Evolutionary conservation across 2,329 filamentous ascomycete species (phyloP), one percentile per base, ranked within the genome.

Genomic region (Colletotrichum sp.): DNA sequence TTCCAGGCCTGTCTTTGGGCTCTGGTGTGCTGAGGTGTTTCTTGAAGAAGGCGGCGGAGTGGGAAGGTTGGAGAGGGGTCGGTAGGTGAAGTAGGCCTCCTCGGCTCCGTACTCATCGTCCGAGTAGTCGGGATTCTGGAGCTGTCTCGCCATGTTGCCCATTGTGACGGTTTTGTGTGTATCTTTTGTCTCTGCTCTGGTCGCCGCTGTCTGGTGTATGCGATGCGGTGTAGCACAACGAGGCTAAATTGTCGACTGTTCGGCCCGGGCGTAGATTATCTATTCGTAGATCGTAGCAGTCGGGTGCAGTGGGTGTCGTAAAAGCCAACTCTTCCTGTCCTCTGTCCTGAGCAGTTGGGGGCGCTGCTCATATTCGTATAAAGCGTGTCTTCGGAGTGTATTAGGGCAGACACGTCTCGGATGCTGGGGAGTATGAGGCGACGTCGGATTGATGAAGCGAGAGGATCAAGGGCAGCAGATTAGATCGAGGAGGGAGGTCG

Each of bases 11-110:
- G 85, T 82, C 52, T 82, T 81, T 61, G 88, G 87, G 65, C 87
- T 88, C 79, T 87, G 86, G 22, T 77, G 79, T 30, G 85, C 85
- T 56, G 86, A 86, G 22, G 86, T 86, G 76, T 81, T 85, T 75
- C 84, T 85, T 66, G 88, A 88, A 60, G 90, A 92, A 13, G 88
- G 89, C 60, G 92, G 92, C 77, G 92, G 92, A 68, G 92, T 94
- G 27, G 92, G 92, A 27, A 94, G 88, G 82, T 92, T 93, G 34
- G 92, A 94, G 67, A 94, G 87, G 12, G 92, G 92, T 64, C 91
- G 89, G 83, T 94, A 94, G 78, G 91, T 92, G 80, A 92, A 92
- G 83, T 90, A 91, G 77, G 87, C 87, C 75, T 88, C 86, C 80
- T 88, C 87, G 77, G 87, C 86, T 79, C 89, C 88, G 78, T 86